Conservation (phyloP, 805 yeast genomes). For the Kazachstania africana region DNA sequence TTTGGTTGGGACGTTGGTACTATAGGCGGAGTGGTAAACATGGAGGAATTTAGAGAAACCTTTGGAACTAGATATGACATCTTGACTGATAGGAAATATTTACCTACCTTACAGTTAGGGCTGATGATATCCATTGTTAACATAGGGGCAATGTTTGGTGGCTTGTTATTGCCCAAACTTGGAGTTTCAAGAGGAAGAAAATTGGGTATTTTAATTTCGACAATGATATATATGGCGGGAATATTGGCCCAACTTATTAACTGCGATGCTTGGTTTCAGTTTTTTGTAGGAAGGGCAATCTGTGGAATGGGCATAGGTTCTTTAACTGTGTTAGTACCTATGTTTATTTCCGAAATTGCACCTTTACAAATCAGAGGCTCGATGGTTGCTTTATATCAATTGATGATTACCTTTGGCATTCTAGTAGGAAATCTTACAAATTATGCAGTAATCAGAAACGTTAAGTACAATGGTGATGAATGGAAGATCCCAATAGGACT, state of each 20-base stretch:
- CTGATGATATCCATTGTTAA: constrained; percentile 45
- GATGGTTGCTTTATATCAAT: constrained; percentile 52
- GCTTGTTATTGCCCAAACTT: constrained; percentile 43
- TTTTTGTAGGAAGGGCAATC: constrained; percentile 50
- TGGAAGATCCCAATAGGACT: constrained; percentile 49
- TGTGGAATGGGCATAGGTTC: constrained; percentile 70
- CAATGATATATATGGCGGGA: constrained; percentile 48
- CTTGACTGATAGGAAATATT: constrained; percentile 15
- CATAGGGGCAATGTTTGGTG: constrained; percentile 64
- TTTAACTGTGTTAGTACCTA: constrained; percentile 60
- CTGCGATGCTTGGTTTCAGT: constrained; percentile 47
- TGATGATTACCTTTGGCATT: constrained; percentile 54
- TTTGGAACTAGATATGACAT: constrained; percentile 33
- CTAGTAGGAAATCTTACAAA: constrained; percentile 54
- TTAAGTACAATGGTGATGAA: constrained; percentile 18
- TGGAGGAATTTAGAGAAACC: constrained; percentile 40
- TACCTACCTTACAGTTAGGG: constrained; percentile 36
- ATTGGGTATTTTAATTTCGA: constrained; percentile 40
- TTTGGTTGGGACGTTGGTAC: constrained; percentile 73
- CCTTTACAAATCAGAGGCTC: constrained; percentile 60
- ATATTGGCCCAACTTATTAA: constrained; percentile 44
- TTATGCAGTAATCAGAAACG: constrained; percentile 44
- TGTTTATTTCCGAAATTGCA: constrained; percentile 56
- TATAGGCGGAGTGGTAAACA: constrained; percentile 57
- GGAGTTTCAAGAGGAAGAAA: constrained; percentile 56